A percentile compares a stretch with the other conserved stretches of the same genome.
These are phyloP conservation scores for Meripilus lineatus DNA, from an alignment of 1,284 basidiomycete genomes.

Conservation along the genomic window DNA sequence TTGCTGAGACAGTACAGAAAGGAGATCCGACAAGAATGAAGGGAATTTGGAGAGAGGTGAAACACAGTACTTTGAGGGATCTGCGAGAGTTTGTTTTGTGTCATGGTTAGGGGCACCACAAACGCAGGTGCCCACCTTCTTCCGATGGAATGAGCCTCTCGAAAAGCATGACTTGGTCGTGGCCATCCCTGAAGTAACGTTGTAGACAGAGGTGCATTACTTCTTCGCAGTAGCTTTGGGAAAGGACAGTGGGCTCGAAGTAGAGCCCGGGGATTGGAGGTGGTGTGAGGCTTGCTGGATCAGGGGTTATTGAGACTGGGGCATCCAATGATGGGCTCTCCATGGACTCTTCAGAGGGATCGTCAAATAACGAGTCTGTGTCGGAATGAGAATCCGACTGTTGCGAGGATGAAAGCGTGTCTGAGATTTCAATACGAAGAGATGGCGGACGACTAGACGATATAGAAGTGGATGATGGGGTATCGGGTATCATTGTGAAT, in stretches of 20 bases:
- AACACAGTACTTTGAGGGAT: neutral
- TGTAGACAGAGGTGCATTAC: conserved; percentile 50
- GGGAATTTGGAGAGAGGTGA: conserved; percentile 42
- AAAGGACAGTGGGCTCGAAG: conserved; percentile 47
- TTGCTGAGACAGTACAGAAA: conserved; percentile 42
- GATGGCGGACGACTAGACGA: too few relatives aligned
- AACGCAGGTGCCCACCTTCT: too few relatives aligned
- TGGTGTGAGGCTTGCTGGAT: conserved; percentile 27
- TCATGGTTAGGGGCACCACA: too few relatives aligned
- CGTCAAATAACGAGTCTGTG: conserved; percentile 39
- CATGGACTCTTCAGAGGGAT: conserved; percentile 15
- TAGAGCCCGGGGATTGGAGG: conserved; percentile 63
- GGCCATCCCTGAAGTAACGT: conserved; percentile 48
- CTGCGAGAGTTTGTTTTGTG: too few relatives aligned
- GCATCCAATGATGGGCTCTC: conserved; percentile 2
- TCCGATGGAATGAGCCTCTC: conserved; percentile 43
- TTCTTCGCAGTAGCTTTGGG: conserved; percentile 43
- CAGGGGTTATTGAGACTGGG: conserved; percentile 2
- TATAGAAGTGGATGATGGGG: too few relatives aligned
- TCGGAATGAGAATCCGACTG: conserved; percentile 19
- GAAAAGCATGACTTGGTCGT: conserved; percentile 79
- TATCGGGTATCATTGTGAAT: too few relatives aligned
- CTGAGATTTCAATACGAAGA: too few relatives aligned
- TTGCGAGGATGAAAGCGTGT: neutral
- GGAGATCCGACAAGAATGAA: conserved; percentile 45